These are phyloP conservation scores for Xylaria acuta DNA, from an alignment of 495 filamentous ascomycete species.

Conservation along the genomic window DNA sequence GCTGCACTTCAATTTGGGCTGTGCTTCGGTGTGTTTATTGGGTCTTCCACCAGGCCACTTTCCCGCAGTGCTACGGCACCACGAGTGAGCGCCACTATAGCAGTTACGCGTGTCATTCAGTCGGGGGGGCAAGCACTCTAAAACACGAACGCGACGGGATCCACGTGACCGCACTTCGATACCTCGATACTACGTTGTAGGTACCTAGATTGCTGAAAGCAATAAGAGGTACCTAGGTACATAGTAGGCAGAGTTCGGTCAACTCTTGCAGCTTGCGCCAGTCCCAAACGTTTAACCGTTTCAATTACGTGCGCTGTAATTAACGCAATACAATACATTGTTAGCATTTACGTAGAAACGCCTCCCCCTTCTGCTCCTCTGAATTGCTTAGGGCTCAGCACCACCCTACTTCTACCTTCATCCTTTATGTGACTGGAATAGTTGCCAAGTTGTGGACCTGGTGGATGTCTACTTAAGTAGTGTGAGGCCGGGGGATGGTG, in stretches of 20 bases:
- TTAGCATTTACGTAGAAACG: not conserved
- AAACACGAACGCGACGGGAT: constrained; percentile 16
- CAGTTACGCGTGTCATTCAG: constrained; percentile 1
- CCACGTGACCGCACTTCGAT: not conserved
- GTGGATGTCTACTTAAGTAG: not conserved
- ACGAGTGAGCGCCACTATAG: constrained; percentile 1
- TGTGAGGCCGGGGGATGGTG: not conserved
- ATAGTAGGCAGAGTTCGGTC: no score
- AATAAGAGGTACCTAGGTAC: no score
- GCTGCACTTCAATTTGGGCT: not conserved
- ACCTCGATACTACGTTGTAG: not conserved
- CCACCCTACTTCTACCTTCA: not conserved
- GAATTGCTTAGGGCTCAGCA: not conserved
- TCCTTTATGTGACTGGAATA: not conserved
- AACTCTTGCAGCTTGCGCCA: not conserved
- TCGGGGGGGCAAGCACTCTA: not conserved
- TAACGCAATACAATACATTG: not conserved
- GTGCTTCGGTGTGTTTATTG: not conserved
- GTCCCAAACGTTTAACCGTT: not conserved
- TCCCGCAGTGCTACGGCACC: not conserved
- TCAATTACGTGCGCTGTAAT: not conserved
- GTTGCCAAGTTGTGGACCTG: not conserved
- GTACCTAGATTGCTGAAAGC: not conserved
- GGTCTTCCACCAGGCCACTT: not conserved
- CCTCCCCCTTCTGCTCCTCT: not conserved